phyloP scores from a whole-genome alignment of 768 basidiomycete species.

The Serendipita indica region DNA sequence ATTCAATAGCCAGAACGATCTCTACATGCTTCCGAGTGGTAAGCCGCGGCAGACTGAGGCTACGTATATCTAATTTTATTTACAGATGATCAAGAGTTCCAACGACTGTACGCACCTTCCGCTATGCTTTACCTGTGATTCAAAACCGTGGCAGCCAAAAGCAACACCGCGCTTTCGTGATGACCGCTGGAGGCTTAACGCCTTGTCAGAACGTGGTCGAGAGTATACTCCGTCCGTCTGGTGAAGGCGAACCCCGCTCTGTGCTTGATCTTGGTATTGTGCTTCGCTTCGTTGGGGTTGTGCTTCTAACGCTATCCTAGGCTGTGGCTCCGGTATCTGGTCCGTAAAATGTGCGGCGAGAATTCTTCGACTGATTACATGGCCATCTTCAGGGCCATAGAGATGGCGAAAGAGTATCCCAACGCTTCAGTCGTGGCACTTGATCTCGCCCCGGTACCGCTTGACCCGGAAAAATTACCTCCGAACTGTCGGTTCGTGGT shows the following conservation, averaged over 20 bases:
- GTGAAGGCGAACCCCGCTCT: not conserved
- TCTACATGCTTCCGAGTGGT: constrained; percentile 4
- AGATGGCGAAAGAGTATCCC: not conserved
- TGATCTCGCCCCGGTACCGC: not conserved
- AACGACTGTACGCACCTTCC: not conserved
- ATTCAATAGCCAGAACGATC: constrained; percentile 1
- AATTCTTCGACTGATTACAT: not conserved
- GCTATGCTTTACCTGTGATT: too few relatives aligned
- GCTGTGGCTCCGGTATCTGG: constrained; percentile 2
- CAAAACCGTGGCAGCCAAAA: not conserved
- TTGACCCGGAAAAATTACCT: not conserved
- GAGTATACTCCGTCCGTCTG: not conserved
- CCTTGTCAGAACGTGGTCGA: not conserved
- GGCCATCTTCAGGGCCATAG: not conserved
- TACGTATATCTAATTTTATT: not conserved
- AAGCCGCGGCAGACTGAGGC: not conserved
- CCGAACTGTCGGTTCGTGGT: constrained; percentile 1
- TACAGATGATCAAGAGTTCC: not conserved
- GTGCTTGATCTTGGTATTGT: not conserved
- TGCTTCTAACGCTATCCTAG: not conserved
- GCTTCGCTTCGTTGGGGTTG: not conserved
- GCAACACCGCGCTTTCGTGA: constrained; percentile 2
- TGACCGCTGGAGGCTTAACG: not conserved
- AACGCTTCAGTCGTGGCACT: not conserved
- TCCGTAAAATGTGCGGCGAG: not conserved